Conservation (phyloP, 2,329 filamentous ascomycete genomes). For the Periglandula ipomoeae region DNA sequence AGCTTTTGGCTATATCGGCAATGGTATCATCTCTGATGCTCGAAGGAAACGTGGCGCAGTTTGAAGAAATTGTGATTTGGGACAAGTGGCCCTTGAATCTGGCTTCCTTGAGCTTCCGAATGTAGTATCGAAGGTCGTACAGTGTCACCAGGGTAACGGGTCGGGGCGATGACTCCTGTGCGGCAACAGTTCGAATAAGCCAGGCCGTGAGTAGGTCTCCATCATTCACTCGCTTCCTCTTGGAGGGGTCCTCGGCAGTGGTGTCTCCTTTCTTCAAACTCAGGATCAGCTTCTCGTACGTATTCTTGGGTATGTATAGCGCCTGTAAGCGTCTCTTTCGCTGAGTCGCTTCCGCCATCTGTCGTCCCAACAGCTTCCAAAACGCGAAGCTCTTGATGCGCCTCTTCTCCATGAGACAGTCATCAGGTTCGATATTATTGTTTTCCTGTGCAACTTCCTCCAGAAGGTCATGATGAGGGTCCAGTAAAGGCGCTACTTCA, state of each 20-base stretch:
- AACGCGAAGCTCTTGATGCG: slow-evolving; percentile 27
- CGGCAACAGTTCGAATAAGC: slow-evolving; percentile 19
- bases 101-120: slow-evolving; percentile 11
- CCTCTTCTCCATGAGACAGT: slow-evolving; percentile 6
- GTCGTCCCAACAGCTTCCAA: slow-evolving; percentile 15
- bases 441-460: not conserved
- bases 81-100: slow-evolving; percentile 13
- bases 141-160: slow-evolving; percentile 17
- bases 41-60: slow-evolving; percentile 12
- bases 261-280: slow-evolving; percentile 21
- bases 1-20: slow-evolving; percentile 16
- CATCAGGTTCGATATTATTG: not conserved
- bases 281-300: slow-evolving; percentile 14
- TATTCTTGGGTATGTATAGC: not conserved
- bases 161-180: slow-evolving; percentile 11
- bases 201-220: slow-evolving; percentile 36
- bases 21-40: slow-evolving; percentile 17
- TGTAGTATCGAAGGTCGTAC: slow-evolving; percentile 19
- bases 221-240: slow-evolving; percentile 30
- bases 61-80: slow-evolving; percentile 17
- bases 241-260: slow-evolving; percentile 18
- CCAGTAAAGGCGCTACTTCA: slow-evolving; percentile 28
- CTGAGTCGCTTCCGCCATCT: slow-evolving; percentile 3
- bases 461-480: slow-evolving; percentile 27
- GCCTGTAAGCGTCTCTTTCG: slow-evolving; percentile 1